phyloP scores from a whole-genome alignment of 2,329 filamentous ascomycete species.

The Pseudogymnoascus sp. region DNA sequence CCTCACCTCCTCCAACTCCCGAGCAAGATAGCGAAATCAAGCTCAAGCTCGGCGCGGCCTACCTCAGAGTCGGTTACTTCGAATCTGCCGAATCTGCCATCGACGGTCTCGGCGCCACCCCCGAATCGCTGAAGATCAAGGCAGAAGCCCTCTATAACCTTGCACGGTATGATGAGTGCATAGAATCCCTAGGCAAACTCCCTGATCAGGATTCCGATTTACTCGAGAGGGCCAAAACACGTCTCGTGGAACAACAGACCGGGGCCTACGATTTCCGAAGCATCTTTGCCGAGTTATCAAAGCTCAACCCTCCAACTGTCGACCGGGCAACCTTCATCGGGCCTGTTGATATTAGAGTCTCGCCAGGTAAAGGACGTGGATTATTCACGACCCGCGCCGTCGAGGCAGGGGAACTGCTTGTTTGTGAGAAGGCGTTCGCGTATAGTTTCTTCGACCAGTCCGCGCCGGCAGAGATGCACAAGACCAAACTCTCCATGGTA shows the following conservation, averaged over 20 bases:
- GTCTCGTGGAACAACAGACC: conserved; percentile 32
- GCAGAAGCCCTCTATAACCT: background rate
- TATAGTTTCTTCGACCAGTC: conserved; percentile 23
- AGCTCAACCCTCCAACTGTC: conserved; percentile 32
- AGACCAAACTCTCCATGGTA: background rate
- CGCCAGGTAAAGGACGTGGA: conserved; percentile 37
- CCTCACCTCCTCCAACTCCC: background rate
- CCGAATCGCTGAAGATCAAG: background rate
- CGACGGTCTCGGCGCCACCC: conserved; percentile 23
- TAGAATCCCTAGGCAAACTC: background rate
- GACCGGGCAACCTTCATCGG: conserved; percentile 40
- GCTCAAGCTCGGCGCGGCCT: conserved; percentile 50
- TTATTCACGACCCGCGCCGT: conserved; percentile 43
- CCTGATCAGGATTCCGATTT: background rate
- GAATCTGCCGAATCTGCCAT: conserved; percentile 65
- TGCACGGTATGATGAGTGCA: conserved; percentile 18
- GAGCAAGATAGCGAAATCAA: background rate
- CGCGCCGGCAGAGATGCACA: background rate
- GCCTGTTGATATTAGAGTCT: conserved; percentile 34
- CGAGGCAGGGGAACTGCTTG: conserved; percentile 40
- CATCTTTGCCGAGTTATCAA: conserved; percentile 31
- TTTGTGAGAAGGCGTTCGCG: conserved; percentile 49
- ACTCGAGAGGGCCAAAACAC: conserved; percentile 15
- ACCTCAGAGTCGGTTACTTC: conserved; percentile 62
- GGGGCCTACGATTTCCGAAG: conserved; percentile 34